Evolutionary conservation across 192 early-diverging fungal species (phyloP).

Genomic region (Umbelopsis sp.): DNA sequence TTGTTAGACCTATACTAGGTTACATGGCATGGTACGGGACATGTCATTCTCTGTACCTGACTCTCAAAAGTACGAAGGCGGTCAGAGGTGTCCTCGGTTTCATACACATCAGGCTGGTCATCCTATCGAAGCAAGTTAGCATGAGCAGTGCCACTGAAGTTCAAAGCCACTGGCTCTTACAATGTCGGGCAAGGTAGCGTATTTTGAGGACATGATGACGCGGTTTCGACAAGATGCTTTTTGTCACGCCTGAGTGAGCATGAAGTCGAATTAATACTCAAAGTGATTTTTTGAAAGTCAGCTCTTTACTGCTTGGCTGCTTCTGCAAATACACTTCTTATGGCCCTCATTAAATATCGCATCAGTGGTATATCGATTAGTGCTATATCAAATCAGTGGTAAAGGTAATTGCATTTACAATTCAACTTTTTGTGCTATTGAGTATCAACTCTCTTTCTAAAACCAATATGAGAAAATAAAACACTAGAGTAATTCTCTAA

Average conservation of each 20-base stretch:
- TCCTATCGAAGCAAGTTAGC: constrained; percentile 42
- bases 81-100: constrained; percentile 64
- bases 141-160: neutral
- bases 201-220: constrained; percentile 64
- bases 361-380: too few species aligned
- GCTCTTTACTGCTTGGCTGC: neutral
- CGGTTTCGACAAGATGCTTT: neutral
- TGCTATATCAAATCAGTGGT: too few species aligned
- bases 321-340: too few species aligned
- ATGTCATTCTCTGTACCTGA: constrained; percentile 26
- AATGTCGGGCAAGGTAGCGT: constrained; percentile 79
- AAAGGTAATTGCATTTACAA: too few species aligned
- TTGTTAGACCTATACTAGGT: neutral
- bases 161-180: constrained; percentile 41
- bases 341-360: too few species aligned
- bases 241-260: neutral
- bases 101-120: constrained; percentile 84
- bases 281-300: neutral
- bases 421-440: too few species aligned
- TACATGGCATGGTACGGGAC: neutral
- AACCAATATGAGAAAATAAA: neutral
- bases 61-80: constrained; percentile 29
- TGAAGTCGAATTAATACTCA: neutral
- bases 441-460: too few species aligned
- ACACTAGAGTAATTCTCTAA: neutral